Evolutionary conservation across 2,329 filamentous ascomycete genomes (phyloP).

Genomic region (Arachnomyces sp.): DNA sequence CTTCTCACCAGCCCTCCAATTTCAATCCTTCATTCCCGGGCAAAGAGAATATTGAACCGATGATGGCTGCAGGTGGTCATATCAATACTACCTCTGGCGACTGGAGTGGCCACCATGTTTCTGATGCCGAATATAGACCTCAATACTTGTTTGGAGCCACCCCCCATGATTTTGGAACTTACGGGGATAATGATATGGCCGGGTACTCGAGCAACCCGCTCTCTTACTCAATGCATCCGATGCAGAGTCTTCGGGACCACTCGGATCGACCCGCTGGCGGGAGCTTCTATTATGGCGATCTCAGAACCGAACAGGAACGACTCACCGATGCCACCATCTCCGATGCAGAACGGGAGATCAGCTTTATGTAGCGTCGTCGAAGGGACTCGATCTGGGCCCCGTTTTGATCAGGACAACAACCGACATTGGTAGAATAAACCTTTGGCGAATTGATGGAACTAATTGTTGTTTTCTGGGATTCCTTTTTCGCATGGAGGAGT

Average conservation of each 20-base stretch:
- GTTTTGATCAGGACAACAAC: constrained; percentile 17
- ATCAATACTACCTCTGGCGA: constrained; percentile 17
- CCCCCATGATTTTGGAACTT: constrained; percentile 17
- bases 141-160: constrained; percentile 21
- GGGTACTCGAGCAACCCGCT: constrained; percentile 28
- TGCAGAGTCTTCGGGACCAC: constrained; percentile 10
- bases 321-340: no score
- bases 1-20: constrained; percentile 1
- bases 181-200: constrained; percentile 18
- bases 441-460: no score
- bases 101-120: constrained; percentile 17
- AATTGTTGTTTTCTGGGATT: no score
- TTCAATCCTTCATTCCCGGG: constrained; percentile 5
- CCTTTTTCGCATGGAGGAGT: no score
- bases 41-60: constrained; percentile 35
- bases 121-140: constrained; percentile 16
- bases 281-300: no score
- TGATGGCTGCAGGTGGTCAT: constrained; percentile 18
- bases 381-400: no score
- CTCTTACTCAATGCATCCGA: constrained; percentile 18
- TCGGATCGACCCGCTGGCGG: not conserved
- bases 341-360: constrained; percentile 4
- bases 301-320: no score
- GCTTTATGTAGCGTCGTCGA: no score
- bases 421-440: no score